These are phyloP conservation scores for Aspergillus haitiensis DNA, from an alignment of 495 filamentous ascomycete genomes.

Conservation along the genomic window DNA sequence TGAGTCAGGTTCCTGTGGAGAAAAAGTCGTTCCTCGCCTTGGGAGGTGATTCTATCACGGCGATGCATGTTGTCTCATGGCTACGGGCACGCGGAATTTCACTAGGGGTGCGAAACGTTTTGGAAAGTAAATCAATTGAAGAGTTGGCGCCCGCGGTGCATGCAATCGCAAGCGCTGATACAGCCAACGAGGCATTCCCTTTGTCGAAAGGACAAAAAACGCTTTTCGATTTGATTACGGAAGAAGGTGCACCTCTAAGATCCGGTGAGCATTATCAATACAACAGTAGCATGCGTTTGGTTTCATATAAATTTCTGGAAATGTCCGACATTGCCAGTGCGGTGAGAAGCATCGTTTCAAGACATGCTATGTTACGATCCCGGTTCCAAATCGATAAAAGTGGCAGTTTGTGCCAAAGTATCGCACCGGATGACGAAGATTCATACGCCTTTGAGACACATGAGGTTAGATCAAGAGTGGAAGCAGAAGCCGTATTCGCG, in stretches of 20 bases:
- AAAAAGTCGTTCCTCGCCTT: conserved; percentile 29
- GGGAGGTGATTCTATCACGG: conserved; percentile 49
- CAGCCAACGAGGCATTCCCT: background rate
- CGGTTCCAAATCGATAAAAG: conserved; percentile 10
- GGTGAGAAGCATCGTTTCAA: background rate
- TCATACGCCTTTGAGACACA: background rate
- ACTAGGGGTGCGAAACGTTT: conserved; percentile 30
- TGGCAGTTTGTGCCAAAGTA: background rate
- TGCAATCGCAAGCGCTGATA: background rate
- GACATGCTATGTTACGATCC: conserved; percentile 9
- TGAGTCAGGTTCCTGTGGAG: conserved; percentile 19
- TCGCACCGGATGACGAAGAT: background rate
- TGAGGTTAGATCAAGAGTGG: background rate
- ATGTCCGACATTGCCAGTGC: background rate
- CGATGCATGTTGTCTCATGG: conserved; percentile 54
- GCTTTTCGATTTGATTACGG: conserved; percentile 5
- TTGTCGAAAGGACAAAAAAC: conserved; percentile 14
- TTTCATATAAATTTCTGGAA: background rate
- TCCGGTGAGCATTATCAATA: conserved; percentile 1
- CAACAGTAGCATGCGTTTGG: conserved; percentile 5
- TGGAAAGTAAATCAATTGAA: conserved; percentile 23
- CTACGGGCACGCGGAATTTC: conserved; percentile 22
- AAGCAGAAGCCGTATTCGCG: conserved; percentile 4
- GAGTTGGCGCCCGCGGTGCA: conserved; percentile 3
- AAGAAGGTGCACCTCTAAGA: background rate